Base-by-base conservation (phyloP, 768 basidiomycete species). In the Pisolithus orientalis region DNA sequence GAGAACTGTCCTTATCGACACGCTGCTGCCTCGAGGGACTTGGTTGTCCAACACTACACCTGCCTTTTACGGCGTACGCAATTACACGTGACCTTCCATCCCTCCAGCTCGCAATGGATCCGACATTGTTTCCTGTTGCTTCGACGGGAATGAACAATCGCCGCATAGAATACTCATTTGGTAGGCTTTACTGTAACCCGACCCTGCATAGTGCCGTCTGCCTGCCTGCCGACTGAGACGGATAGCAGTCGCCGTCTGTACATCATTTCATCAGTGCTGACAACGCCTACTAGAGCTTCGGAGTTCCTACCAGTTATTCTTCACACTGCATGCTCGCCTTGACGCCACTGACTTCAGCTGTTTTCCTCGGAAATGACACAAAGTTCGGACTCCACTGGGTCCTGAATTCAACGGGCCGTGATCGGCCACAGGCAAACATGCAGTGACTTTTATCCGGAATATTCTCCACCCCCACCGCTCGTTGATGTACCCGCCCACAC, bases 21-120 rank as follows among this genome's bases (percentile, higher is more conserved):
- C 53, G 64, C 65, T 53, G 59, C 54, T 54, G 64, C 64, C 64
- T 64, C 59, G 59, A 66, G 64, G 64, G 62, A 57, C 27, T 37
- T 52, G 52, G 51, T 34, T 34, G 34, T 11, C 34, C 52, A 61
- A 63, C 45, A 58, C 62, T 56, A 59, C 49, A 7, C 39, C 29
- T 65, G 53, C 64, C 64, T 50, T 49, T 55, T 43, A 47, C 1
- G 54, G 60, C 32, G 55, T 56, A 34, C 14, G 8, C 32, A 10
- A 2, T 7, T 10, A 38, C 34, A 47, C 46, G 46, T 47, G 46
- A 47, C 34, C 32, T 37, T n/a, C 46, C 17, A 4, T 21, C 17
- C 16, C 14, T 14, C 27, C 25, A 21, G 21, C 21, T 21, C 11
- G 34, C 34, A 34, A 21, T 25, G 17, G 40, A 17, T 17, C 17